Evolutionary conservation across 768 basidiomycete species (phyloP).

Genomic region (Xanthoconium purpureum): DNA sequence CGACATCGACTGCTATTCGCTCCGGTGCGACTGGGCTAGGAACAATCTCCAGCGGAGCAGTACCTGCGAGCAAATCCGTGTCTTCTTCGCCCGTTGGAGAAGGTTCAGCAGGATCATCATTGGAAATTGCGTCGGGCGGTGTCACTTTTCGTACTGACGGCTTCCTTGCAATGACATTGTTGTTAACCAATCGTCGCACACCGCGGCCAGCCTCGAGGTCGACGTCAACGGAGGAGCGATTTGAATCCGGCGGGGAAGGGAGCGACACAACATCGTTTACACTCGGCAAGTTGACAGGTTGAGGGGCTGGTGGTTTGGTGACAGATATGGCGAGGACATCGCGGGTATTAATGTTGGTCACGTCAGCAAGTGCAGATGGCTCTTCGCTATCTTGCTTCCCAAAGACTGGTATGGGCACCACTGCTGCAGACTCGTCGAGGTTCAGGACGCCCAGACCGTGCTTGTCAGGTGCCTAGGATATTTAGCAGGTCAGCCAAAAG

Average conservation of each 20-base stretch:
- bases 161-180: conserved; percentile 14
- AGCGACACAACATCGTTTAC: conserved; percentile 51
- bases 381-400: conserved; percentile 29
- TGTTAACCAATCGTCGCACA: conserved; percentile 33
- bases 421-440: conserved; percentile 44
- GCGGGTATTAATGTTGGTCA: conserved; percentile 19
- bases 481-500: conserved; percentile 15
- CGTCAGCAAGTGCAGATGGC: conserved; percentile 21
- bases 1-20: conserved; percentile 1
- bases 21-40: conserved; percentile 26
- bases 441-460: conserved; percentile 43
- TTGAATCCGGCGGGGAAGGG: conserved; percentile 45
- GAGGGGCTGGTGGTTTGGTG: conserved; percentile 68
- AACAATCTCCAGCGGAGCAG: conserved; percentile 34
- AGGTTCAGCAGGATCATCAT: conserved; percentile 15
- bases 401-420: conserved; percentile 64
- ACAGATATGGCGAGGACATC: conserved; percentile 56
- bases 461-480: conserved; percentile 40
- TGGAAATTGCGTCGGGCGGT: conserved; percentile 9
- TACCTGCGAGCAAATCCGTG: conserved; percentile 50
- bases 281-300: conserved; percentile 68
- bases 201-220: conserved; percentile 42
- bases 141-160: conserved; percentile 9
- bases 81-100: conserved; percentile 30
- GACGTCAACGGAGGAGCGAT: conserved; percentile 34